Evolutionary conservation across 176 grass and related monocot species (phyloP).

Genomic region (Zoysia pacifica): DNA sequence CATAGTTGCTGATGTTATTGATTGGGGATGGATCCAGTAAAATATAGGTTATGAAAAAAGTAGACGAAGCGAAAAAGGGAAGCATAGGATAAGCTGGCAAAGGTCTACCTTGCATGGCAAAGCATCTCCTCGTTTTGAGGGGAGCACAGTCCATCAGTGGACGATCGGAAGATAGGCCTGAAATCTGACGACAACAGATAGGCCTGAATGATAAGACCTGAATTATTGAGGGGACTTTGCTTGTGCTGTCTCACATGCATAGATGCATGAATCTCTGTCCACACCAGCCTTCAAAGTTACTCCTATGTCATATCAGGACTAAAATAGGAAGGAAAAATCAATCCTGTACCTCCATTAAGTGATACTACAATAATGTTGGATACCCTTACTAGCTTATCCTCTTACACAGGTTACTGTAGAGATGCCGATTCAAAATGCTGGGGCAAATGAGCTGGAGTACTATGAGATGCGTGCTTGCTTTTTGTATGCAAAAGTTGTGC

Average conservation of each 20-base stretch:
- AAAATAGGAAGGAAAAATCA: conserved; percentile 43
- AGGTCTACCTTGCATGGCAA: conserved; percentile 37
- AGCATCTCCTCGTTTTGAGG: conserved; percentile 35
- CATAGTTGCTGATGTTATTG: conserved; percentile 23
- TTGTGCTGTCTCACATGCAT: conserved; percentile 52
- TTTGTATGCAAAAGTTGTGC: conserved; percentile 19
- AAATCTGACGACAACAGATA: conserved; percentile 45
- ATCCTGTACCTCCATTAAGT: conserved; percentile 54
- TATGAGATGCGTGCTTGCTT: conserved; percentile 12
- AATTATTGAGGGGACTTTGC: conserved; percentile 56
- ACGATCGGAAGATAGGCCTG: conserved; percentile 36
- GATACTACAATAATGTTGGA: conserved; percentile 51
- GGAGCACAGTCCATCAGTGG: conserved; percentile 35
- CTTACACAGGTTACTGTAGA: conserved; percentile 46
- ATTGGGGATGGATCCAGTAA: conserved; percentile 34
- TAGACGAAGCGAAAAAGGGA: conserved; percentile 28
- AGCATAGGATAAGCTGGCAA: conserved; percentile 33
- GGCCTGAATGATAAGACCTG: conserved; percentile 44
- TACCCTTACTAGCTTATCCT: conserved; percentile 50
- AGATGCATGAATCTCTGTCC: conserved; percentile 53
- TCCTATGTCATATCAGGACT: conserved; percentile 48
- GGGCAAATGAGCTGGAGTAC: conserved; percentile 25
- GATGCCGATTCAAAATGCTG: conserved; percentile 36
- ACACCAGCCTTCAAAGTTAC: conserved; percentile 50
- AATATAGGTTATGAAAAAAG: conserved; percentile 8